phyloP scores from a whole-genome alignment of 1,284 basidiomycete genomes.

The Ceratobasidium sp. region DNA sequence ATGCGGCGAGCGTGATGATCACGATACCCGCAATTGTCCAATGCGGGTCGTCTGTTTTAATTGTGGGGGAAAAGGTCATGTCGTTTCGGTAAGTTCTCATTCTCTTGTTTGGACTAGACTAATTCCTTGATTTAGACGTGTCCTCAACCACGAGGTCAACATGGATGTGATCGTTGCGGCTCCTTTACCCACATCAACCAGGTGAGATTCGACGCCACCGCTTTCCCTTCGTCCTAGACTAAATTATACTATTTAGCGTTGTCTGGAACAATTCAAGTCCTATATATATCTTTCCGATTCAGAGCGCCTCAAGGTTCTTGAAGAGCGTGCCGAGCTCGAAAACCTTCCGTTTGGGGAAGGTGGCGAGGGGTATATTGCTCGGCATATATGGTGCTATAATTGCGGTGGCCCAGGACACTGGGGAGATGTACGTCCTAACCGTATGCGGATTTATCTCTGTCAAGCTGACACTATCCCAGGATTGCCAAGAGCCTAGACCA shows the following conservation, averaged over 20 bases:
- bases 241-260: conserved; percentile 20
- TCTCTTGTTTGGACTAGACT: neutral
- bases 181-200: conserved; percentile 42
- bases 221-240: neutral
- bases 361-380: conserved; percentile 45
- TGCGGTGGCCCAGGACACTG: conserved; percentile 44
- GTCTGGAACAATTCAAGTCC: conserved; percentile 41
- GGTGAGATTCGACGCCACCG: conserved; percentile 1
- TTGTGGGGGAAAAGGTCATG: conserved; percentile 45
- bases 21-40: conserved; percentile 44
- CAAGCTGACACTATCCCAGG: neutral
- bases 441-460: neutral
- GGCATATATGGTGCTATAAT: conserved; percentile 45
- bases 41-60: conserved; percentile 45
- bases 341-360: conserved; percentile 38
- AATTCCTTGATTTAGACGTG: conserved; percentile 29
- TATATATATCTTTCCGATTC: conserved; percentile 43
- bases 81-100: conserved; percentile 36
- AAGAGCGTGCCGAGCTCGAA: conserved; percentile 33
- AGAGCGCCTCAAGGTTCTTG: conserved; percentile 38
- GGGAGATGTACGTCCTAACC: conserved; percentile 41
- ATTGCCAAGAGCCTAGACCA: conserved; percentile 29
- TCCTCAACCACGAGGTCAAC: conserved; percentile 32
- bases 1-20: conserved; percentile 45
- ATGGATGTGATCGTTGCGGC: conserved; percentile 43